A percentile compares a stretch with the other conserved stretches of the same genome.
These are phyloP conservation scores for Exserohilum rostratum DNA, from an alignment of 2,329 filamentous ascomycete genomes.

Conservation along the genomic window DNA sequence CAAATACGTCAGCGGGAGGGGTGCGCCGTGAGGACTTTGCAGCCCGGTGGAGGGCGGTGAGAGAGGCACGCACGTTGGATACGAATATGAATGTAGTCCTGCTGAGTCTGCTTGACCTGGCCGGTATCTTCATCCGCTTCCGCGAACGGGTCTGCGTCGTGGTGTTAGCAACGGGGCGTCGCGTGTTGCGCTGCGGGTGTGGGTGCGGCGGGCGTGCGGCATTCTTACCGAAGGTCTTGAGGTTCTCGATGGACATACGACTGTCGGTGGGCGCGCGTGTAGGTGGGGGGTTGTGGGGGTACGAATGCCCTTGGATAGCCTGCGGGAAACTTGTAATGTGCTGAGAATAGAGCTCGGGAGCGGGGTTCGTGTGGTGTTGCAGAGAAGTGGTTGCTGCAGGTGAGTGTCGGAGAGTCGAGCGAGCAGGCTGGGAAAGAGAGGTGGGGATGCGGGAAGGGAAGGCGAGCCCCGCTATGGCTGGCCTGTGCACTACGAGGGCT, in stretches of 20 bases:
- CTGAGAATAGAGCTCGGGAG: slow-evolving; percentile 13
- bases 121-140: slow-evolving; percentile 99
- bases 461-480: slow-evolving; percentile 17
- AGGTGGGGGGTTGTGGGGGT: slow-evolving; percentile 29
- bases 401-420: slow-evolving; percentile 9
- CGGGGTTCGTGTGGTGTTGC: slow-evolving; percentile 15
- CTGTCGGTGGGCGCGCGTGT: slow-evolving; percentile 32
- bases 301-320: slow-evolving; percentile 10
- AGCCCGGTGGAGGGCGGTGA: slow-evolving; percentile 8
- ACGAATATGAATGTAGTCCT: slow-evolving; percentile 99
- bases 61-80: slow-evolving; percentile 83
- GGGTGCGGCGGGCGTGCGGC: not conserved
- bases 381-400: slow-evolving; percentile 11
- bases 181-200: not conserved
- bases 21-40: slow-evolving; percentile 2
- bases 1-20: slow-evolving; percentile 49
- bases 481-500: slow-evolving; percentile 15
- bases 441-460: slow-evolving; percentile 28
- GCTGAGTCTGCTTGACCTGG: slow-evolving; percentile 83
- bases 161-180: slow-evolving; percentile 4
- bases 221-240: slow-evolving; percentile 50
- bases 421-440: slow-evolving; percentile 23
- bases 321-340: slow-evolving; percentile 10
- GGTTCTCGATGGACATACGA: slow-evolving; percentile 54
- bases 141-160: slow-evolving; percentile 83